phyloP scores from a whole-genome alignment of 2,329 filamentous ascomycete species.

The Talaromyces marneffei region DNA sequence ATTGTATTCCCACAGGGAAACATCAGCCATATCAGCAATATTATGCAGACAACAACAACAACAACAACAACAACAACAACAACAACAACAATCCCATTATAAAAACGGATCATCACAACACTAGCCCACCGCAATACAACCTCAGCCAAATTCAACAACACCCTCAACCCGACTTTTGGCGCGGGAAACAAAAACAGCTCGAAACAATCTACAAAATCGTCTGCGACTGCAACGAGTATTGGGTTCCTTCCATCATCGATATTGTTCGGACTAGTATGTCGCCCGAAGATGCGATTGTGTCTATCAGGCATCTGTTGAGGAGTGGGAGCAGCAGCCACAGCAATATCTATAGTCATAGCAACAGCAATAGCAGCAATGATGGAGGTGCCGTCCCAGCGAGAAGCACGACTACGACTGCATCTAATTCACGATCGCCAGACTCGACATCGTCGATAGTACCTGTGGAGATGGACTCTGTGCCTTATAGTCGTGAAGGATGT shows the following conservation, averaged over 20 bases:
- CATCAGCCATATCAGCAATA: background rate
- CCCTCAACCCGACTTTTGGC: constrained; percentile 20
- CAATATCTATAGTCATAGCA: background rate
- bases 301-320: constrained; percentile 16
- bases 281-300: constrained; percentile 25
- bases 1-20: background rate
- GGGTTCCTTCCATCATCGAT: constrained; percentile 22
- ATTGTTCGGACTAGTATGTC: constrained; percentile 25
- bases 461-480: background rate
- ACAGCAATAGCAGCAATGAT: background rate
- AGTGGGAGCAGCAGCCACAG: background rate
- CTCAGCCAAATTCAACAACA: constrained; percentile 11
- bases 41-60: background rate
- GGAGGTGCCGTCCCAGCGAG: background rate
- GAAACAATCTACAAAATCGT: constrained; percentile 25
- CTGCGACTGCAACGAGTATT: constrained; percentile 23
- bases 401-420: background rate
- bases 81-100: background rate
- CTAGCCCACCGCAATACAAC: background rate
- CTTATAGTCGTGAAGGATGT: background rate
- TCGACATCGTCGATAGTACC: background rate
- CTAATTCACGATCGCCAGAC: background rate
- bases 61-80: background rate
- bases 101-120: background rate
- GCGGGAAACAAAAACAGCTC: constrained; percentile 22